These are phyloP conservation scores for Candida dubliniensis DNA, from an alignment of 1,139 yeast genomes.

Conservation along the genomic window DNA sequence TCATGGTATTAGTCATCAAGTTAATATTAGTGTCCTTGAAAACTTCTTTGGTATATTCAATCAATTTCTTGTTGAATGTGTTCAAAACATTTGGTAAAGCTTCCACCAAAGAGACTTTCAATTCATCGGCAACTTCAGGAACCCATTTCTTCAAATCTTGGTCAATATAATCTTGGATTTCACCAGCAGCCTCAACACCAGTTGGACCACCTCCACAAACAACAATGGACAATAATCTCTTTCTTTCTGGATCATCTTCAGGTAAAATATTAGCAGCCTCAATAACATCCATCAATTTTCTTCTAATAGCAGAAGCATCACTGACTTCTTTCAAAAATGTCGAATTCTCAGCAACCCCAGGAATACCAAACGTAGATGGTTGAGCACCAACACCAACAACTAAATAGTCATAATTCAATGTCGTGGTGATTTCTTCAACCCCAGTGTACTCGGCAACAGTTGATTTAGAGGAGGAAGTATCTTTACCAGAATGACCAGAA, in stretches of 20 bases:
- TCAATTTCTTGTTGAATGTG: constrained; percentile 81
- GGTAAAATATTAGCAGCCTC: constrained; percentile 82
- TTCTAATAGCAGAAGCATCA: constrained; percentile 77
- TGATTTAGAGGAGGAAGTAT: constrained; percentile 52
- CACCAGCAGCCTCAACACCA: constrained; percentile 96
- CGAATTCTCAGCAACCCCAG: constrained; percentile 88
- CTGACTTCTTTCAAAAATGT: constrained; percentile 83
- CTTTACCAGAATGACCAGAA: constrained; percentile 55
- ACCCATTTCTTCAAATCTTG: constrained; percentile 88
- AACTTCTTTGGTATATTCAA: constrained; percentile 80
- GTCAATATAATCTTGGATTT: constrained; percentile 88
- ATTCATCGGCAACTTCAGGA: constrained; percentile 80
- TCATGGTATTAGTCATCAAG: constrained; percentile 81
- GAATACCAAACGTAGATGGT: constrained; percentile 89
- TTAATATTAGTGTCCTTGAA: constrained; percentile 78
- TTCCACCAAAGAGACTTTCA: constrained; percentile 82
- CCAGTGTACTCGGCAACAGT: constrained; percentile 41
- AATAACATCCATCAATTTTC: constrained; percentile 73
- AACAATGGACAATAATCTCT: constrained; percentile 76
- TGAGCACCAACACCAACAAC: constrained; percentile 92
- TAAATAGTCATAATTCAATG: constrained; percentile 69
- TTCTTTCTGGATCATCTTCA: constrained; percentile 72
- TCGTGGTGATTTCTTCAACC: constrained; percentile 46
- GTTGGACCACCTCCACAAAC: constrained; percentile 98
- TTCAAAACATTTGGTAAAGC: constrained; percentile 89